These are phyloP conservation scores for Arthrinium phaeospermum DNA, from an alignment of 2,329 filamentous ascomycete species.

Conservation along the genomic window DNA sequence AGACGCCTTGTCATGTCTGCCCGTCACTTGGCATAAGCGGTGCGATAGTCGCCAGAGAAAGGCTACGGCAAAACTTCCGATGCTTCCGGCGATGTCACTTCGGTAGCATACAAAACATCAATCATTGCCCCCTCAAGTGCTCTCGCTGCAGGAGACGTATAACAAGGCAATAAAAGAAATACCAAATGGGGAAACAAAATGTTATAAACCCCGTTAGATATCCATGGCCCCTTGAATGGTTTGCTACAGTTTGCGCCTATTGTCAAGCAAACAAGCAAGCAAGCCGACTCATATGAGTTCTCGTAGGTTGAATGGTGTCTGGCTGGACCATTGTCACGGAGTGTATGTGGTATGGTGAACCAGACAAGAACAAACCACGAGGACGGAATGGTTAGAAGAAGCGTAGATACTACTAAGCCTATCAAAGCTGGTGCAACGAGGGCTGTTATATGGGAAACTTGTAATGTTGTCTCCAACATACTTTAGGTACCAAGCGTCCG, in stretches of 20 bases:
- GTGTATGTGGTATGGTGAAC: background rate
- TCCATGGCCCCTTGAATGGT: no score
- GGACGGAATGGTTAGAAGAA: background rate
- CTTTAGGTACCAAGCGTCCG: background rate
- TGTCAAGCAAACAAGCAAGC: background rate
- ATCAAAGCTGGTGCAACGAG: background rate
- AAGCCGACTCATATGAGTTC: background rate
- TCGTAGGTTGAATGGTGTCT: background rate
- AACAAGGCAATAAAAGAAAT: no score
- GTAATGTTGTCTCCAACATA: background rate
- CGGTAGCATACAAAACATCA: no score
- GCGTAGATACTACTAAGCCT: background rate
- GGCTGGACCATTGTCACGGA: background rate
- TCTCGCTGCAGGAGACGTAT: no score
- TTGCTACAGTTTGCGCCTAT: background rate
- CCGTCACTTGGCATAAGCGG: background rate
- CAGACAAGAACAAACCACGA: background rate
- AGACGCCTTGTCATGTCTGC: background rate
- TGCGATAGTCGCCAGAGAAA: background rate
- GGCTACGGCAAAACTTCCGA: background rate
- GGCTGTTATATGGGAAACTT: background rate
- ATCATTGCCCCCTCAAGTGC: no score
- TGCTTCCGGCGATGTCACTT: no score
- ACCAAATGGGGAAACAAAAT: no score
- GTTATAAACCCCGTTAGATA: no score